Conservation (phyloP, 805 yeast genomes). For the Helenozyma rhizophorensis region DNA sequence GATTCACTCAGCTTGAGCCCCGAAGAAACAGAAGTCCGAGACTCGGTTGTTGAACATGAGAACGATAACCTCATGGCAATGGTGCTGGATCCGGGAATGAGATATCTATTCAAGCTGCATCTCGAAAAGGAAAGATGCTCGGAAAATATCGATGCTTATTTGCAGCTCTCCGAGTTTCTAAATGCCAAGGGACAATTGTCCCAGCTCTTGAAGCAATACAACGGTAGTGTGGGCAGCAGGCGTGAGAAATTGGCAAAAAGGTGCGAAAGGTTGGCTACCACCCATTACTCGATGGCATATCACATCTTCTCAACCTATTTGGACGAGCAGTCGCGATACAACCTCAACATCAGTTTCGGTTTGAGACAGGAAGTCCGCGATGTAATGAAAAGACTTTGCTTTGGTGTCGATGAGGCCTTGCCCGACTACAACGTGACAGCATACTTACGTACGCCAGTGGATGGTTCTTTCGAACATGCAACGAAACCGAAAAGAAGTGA, state of each 20-base stretch:
- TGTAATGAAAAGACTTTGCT: slow-evolving; percentile 24
- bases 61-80: slow-evolving; percentile 39
- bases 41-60: slow-evolving; percentile 12
- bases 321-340: slow-evolving; percentile 61
- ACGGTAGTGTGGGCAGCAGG: slow-evolving; percentile 13
- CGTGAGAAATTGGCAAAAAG: slow-evolving; percentile 8
- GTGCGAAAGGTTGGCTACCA: slow-evolving; percentile 38
- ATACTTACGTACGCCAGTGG: slow-evolving; percentile 12
- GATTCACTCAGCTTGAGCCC: too few species aligned
- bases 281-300: slow-evolving; percentile 58
- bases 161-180: slow-evolving; percentile 51
- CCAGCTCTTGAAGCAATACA: slow-evolving; percentile 22
- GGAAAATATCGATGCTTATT: slow-evolving; percentile 73
- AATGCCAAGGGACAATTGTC: slow-evolving; percentile 42
- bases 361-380: slow-evolving; percentile 42
- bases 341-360: slow-evolving; percentile 61
- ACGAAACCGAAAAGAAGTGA: not conserved
- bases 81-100: slow-evolving; percentile 64
- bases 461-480: not conserved
- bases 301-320: slow-evolving; percentile 63
- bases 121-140: slow-evolving; percentile 60
- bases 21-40: not conserved
- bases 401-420: too few species aligned
- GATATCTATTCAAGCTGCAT: slow-evolving; percentile 63
- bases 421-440: slow-evolving; percentile 8